Percentiles rank a stretch among this genome's conserved stretches.
These are phyloP conservation scores for Parathielavia hyrcaniae DNA, from an alignment of 495 filamentous ascomycete genomes.

Conservation along the genomic window DNA sequence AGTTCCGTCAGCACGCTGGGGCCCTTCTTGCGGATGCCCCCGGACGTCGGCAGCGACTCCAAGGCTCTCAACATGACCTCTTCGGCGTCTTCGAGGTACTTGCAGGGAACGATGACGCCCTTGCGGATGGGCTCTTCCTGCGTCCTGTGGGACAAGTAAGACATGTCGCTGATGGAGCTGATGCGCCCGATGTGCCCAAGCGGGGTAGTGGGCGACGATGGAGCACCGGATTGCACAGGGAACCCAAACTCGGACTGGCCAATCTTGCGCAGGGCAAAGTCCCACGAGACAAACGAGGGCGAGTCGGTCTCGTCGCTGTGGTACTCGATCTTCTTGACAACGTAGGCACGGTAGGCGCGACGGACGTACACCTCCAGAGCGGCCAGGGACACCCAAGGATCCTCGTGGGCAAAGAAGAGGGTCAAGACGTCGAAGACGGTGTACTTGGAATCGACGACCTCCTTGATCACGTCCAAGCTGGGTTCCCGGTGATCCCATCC, in stretches of 20 bases:
- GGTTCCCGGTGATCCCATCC: conserved; percentile 96
- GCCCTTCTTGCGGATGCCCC: conserved; percentile 36
- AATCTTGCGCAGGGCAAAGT: conserved; percentile 88
- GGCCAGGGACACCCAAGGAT: conserved; percentile 91
- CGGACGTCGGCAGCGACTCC: conserved; percentile 63
- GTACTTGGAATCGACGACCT: conserved; percentile 96
- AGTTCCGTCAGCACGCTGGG: conserved; percentile 64
- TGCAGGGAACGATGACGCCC: conserved; percentile 89
- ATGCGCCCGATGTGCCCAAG: conserved; percentile 65
- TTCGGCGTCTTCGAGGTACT: conserved; percentile 88
- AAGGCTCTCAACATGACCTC: conserved; percentile 75
- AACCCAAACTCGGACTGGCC: conserved; percentile 83
- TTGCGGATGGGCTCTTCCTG: conserved; percentile 74
- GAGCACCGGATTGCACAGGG: conserved; percentile 62
- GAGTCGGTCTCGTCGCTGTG: conserved; percentile 65
- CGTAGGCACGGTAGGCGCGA: conserved; percentile 93
- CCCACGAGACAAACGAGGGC: conserved; percentile 84
- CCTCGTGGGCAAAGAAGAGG: conserved; percentile 86
- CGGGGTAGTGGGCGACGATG: conserved; percentile 84
- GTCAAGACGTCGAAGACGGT: conserved; percentile 96
- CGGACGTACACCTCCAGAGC: conserved; percentile 94
- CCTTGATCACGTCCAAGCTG: conserved; percentile 77
- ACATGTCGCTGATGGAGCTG: conserved; percentile 93
- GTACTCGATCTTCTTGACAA: conserved; percentile 81
- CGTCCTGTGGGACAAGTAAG: conserved; percentile 64